A percentile compares a stretch with the other conserved stretches of the same genome.
phyloP scores from a whole-genome alignment of 441 rosid genomes.

The Arabidopsis hybrid region DNA sequence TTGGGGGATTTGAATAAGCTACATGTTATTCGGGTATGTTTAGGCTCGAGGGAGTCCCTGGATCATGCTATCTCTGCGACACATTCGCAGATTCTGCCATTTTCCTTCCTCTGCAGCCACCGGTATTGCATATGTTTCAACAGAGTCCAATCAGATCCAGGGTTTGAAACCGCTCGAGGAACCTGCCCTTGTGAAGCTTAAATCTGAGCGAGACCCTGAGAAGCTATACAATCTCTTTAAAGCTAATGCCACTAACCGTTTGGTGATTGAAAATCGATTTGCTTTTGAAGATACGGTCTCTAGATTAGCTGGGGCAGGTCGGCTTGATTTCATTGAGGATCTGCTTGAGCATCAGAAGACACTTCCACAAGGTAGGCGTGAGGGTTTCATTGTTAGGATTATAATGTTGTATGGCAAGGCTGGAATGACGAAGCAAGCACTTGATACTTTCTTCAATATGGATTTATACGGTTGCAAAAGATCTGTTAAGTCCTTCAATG shows the following conservation, averaged over 20 bases:
- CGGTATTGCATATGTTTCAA: conserved; percentile 37
- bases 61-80: conserved; percentile 76
- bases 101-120: conserved; percentile 42
- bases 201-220: conserved; percentile 80
- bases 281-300: conserved; percentile 81
- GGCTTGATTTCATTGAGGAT: conserved; percentile 72
- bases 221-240: conserved; percentile 71
- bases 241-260: conserved; percentile 70
- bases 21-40: conserved; percentile 53
- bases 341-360: conserved; percentile 88
- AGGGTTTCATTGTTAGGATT: conserved; percentile 82
- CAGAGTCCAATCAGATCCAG: conserved; percentile 33
- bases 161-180: conserved; percentile 51
- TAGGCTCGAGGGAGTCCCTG: conserved; percentile 48
- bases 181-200: conserved; percentile 75
- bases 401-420: conserved; percentile 88
- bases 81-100: conserved; percentile 63
- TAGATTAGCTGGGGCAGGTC: conserved; percentile 69
- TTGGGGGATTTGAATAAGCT: not conserved
- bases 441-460: conserved; percentile 69
- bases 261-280: conserved; percentile 68
- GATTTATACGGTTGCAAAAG: conserved; percentile 69
- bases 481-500: conserved; percentile 80
- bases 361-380: conserved; percentile 81
- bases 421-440: conserved; percentile 73